A percentile compares a stretch with the other conserved stretches of the same genome.
These are phyloP conservation scores for Myriosclerotinia scirpicola DNA, from an alignment of 2,329 filamentous ascomycete species.

Conservation along the genomic window DNA sequence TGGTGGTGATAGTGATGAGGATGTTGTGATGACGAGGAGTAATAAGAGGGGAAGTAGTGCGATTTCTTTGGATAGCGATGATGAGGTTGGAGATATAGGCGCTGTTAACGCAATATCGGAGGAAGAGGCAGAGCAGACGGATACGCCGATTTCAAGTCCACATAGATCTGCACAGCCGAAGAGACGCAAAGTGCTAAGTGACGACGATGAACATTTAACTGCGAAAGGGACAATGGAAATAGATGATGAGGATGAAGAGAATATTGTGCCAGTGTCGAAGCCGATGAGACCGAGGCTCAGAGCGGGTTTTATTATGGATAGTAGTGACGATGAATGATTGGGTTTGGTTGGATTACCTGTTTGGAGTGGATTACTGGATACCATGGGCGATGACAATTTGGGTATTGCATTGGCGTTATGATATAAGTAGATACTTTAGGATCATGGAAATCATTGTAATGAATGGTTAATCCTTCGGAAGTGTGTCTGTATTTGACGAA, in stretches of 20 bases:
- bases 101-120: conserved; percentile 29
- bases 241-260: conserved; percentile 46
- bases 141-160: conserved; percentile 46
- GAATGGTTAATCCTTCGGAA: not conserved
- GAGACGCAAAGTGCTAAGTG: conserved; percentile 42
- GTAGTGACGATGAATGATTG: conserved; percentile 50
- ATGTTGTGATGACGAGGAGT: conserved; percentile 23
- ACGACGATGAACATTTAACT: conserved; percentile 30
- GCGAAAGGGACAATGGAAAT: conserved; percentile 26
- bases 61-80: conserved; percentile 37
- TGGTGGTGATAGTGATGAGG: conserved; percentile 38
- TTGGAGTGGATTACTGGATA: conserved; percentile 14
- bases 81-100: conserved; percentile 27
- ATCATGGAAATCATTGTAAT: not conserved
- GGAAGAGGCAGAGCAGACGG: conserved; percentile 40
- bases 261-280: conserved; percentile 43
- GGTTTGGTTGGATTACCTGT: not conserved
- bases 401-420: not conserved
- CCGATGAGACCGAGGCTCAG: conserved; percentile 43
- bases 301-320: conserved; percentile 58
- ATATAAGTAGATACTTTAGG: not conserved
- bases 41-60: conserved; percentile 27
- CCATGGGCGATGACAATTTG: conserved; percentile 14
- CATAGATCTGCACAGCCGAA: conserved; percentile 42
- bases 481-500: not conserved